Conservation (phyloP, 78 protist species). For the Pigoraptor vietnamica region DNA sequence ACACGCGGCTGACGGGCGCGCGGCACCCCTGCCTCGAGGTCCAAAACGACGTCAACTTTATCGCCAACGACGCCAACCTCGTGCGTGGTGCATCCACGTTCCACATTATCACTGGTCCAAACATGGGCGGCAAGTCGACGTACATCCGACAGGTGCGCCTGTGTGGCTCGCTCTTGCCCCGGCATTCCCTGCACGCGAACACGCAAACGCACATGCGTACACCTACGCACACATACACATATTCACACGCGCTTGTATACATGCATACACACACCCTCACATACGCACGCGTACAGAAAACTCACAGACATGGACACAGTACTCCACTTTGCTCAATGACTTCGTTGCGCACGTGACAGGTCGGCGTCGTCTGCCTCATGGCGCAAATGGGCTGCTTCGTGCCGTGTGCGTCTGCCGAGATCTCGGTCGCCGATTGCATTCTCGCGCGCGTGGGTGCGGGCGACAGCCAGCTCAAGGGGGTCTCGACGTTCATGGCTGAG, state of each 20-base stretch:
- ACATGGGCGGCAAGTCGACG: slow-evolving; percentile 85
- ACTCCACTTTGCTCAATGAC: neutral
- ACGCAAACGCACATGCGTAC: neutral
- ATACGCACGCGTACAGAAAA: neutral
- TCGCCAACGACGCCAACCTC: slow-evolving; percentile 79
- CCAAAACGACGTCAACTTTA: slow-evolving; percentile 68
- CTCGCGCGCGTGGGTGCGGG: slow-evolving; percentile 82
- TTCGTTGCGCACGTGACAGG: neutral
- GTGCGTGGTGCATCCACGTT: slow-evolving; percentile 19
- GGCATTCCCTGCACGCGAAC: neutral
- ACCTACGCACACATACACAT: neutral
- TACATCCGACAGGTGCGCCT: slow-evolving; percentile 64
- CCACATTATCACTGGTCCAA: slow-evolving; percentile 87
- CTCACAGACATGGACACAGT: neutral
- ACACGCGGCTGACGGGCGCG: slow-evolving; percentile 41
- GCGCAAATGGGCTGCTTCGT: slow-evolving; percentile 98
- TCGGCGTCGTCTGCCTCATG: slow-evolving; percentile 80
- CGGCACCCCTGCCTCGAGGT: slow-evolving; percentile 93
- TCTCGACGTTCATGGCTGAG: slow-evolving; percentile 98
- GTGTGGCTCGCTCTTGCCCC: neutral
- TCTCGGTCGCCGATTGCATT: slow-evolving; percentile 1
- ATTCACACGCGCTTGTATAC: neutral
- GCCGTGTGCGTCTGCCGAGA: slow-evolving; percentile 59
- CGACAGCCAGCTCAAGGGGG: slow-evolving; percentile 88
- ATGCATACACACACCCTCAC: too few species aligned